Evolutionary conservation across 192 early-diverging fungal genomes (phyloP), one percentile per base, ranked within the genome.

Genomic region (Gamsiella multidivaricata): DNA sequence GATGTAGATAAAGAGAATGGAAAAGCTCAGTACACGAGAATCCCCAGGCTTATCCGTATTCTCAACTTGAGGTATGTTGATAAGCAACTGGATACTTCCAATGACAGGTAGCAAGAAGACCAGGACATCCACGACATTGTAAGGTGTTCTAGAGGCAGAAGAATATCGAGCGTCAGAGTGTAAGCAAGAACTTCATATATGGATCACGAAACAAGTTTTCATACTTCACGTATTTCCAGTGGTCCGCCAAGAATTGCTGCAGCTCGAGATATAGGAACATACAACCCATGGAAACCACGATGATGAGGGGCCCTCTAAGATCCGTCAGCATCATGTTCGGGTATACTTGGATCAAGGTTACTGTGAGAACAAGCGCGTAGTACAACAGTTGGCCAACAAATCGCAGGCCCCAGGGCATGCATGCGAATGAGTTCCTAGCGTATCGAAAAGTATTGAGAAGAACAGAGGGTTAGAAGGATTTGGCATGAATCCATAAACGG

Each of bases 361-460:
- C 54, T 4, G 49, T 31, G 0, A 73, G 15, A 12, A 65, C 49
- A 1, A 73, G 31, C 4, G 23, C 22, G 34, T 73, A 64, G 53
- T 59, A 64, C 2, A 73, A 3, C 0, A 42, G 25, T 20, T 73
- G 61, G 22, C 14, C 14, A 6, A 45, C 12, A 23, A 73, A 73
- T 4, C 69, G 41, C 11, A 50, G 14, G 9, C 17, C 11, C 61
- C 70, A 73, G 20, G 28, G 45, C 7, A 31, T 22, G 7, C 26
- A 51, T 12, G 42, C 61, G 15, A 62, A 50, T 18, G 61, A 43
- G n/a, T 73, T 58, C 70, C 65, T 66, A 26, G 0, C n/a, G n/a
- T n/a, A n/a, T n/a, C n/a, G n/a, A n/a, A n/a, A n/a, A n/a, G 22
- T 6, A 33, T 23, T 5, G 1, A 37, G 1, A 15, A 0, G n/a